Percentiles rank a stretch among this genome's conserved stretches.
Conservation (phyloP, 2,329 filamentous ascomycete genomes). For the Cercospora janseana region DNA sequence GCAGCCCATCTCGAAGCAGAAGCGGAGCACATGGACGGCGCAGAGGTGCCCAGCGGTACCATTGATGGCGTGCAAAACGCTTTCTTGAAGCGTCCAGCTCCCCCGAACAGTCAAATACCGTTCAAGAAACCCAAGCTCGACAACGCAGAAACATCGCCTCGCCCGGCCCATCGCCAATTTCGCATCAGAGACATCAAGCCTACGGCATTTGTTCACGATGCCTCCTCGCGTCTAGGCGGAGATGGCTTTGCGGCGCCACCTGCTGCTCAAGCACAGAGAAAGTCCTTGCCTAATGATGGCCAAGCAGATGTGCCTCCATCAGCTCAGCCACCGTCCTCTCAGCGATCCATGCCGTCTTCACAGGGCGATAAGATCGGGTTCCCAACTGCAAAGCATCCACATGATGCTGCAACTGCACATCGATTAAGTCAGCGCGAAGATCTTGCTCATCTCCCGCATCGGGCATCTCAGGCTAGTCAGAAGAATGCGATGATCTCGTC, state of each 20-base stretch:
- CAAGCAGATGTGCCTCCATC: conserved; percentile 7
- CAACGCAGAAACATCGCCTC: conserved; percentile 7
- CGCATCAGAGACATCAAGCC: conserved; percentile 29
- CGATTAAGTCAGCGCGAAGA: conserved; percentile 65
- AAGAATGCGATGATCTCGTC: conserved; percentile 8
- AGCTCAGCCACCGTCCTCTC: conserved; percentile 29
- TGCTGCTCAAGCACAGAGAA: conserved; percentile 16
- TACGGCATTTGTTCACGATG: neutral
- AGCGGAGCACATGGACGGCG: conserved; percentile 24
- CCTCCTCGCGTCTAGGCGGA: conserved; percentile 11
- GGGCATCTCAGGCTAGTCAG: conserved; percentile 15
- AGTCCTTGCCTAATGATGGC: neutral
- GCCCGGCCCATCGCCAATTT: conserved; percentile 27
- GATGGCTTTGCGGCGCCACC: conserved; percentile 17
- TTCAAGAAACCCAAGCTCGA: conserved; percentile 30
- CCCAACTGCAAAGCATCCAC: conserved; percentile 73
- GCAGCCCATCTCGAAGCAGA: conserved; percentile 22
- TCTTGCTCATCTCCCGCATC: conserved; percentile 19
- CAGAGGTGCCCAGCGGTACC: conserved; percentile 11
- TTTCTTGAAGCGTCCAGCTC: conserved; percentile 27
- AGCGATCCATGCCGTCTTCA: conserved; percentile 36
- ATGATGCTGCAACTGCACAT: conserved; percentile 61
- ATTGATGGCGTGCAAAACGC: conserved; percentile 4
- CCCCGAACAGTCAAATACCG: conserved; percentile 18
- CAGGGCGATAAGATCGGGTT: conserved; percentile 59